phyloP scores from a whole-genome alignment of 805 yeast species.

The Candida xiaguanensis region DNA sequence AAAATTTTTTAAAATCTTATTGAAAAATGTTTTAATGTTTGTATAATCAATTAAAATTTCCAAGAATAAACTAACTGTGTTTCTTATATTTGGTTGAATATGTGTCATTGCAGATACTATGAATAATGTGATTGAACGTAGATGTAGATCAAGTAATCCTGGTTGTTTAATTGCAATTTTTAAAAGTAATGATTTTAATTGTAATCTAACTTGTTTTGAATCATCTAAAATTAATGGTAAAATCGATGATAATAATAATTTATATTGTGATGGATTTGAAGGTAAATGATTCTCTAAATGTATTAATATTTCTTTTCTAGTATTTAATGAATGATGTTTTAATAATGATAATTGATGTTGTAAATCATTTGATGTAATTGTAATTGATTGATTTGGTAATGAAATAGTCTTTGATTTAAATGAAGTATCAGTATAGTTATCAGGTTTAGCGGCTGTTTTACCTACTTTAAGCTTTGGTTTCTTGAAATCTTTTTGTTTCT shows the following conservation, averaged over 20 bases:
- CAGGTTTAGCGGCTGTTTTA: slow-evolving; percentile 65
- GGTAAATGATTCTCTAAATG: slow-evolving; percentile 52
- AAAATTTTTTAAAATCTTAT: slow-evolving; percentile 62
- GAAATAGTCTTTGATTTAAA: slow-evolving; percentile 65
- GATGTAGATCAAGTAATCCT: slow-evolving; percentile 57
- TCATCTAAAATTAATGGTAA: slow-evolving; percentile 67
- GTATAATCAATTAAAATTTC: slow-evolving; percentile 54
- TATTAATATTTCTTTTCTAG: slow-evolving; percentile 68
- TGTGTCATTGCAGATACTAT: slow-evolving; percentile 93
- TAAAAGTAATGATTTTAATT: slow-evolving; percentile 45
- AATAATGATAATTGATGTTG: slow-evolving; percentile 62
- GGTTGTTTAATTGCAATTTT: slow-evolving; percentile 48
- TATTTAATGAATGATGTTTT: slow-evolving; percentile 67
- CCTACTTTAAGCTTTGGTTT: slow-evolving; percentile 87
- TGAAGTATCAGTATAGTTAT: slow-evolving; percentile 80
- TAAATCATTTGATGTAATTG: slow-evolving; percentile 30
- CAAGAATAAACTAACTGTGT: slow-evolving; percentile 69
- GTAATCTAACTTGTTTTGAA: slow-evolving; percentile 60
- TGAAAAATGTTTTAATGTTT: slow-evolving; percentile 53
- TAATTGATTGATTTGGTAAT: slow-evolving; percentile 43
- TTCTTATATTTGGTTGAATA: slow-evolving; percentile 69
- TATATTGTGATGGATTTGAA: slow-evolving; percentile 48
- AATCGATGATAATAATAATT: slow-evolving; percentile 53
- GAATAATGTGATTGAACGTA: slow-evolving; percentile 61
- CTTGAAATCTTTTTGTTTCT: slow-evolving; percentile 69